These are phyloP conservation scores for Acacia pycnantha DNA, from an alignment of 331 rosid species.

Conservation along the genomic window DNA sequence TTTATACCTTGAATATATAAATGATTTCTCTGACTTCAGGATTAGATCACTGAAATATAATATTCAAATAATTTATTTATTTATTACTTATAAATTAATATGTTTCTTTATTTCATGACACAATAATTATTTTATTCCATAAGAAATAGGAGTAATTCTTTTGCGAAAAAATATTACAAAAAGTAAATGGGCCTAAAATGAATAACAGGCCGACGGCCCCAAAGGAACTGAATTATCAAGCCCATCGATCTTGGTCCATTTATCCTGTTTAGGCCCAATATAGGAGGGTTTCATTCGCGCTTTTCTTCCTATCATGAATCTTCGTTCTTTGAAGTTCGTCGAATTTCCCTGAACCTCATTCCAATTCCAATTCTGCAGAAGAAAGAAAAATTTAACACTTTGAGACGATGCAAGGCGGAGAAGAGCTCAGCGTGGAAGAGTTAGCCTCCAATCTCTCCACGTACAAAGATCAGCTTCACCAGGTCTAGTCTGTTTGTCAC, in stretches of 20 bases:
- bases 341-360: not conserved
- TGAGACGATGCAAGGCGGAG: slow-evolving; percentile 48
- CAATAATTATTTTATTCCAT: not conserved
- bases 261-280: not conserved
- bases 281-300: not conserved
- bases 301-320: not conserved
- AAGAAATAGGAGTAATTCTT: too few species aligned
- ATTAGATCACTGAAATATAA: too few species aligned
- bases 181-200: not conserved
- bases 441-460: slow-evolving; percentile 76
- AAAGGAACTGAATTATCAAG: not conserved
- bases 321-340: not conserved
- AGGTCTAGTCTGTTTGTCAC: slow-evolving; percentile 40
- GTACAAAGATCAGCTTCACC: slow-evolving; percentile 80
- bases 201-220: too few species aligned
- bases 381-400: not conserved
- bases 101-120: not conserved
- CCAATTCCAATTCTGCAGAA: not conserved
- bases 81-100: too few species aligned
- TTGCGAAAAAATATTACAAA: not conserved
- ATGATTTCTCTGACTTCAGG: not conserved
- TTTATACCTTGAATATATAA: not conserved
- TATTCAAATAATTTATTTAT: too few species aligned
- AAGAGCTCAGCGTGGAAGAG: slow-evolving; percentile 76
- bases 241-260: too few species aligned